phyloP scores from a whole-genome alignment of 805 yeast species.

The Hanseniaspora singularis region DNA sequence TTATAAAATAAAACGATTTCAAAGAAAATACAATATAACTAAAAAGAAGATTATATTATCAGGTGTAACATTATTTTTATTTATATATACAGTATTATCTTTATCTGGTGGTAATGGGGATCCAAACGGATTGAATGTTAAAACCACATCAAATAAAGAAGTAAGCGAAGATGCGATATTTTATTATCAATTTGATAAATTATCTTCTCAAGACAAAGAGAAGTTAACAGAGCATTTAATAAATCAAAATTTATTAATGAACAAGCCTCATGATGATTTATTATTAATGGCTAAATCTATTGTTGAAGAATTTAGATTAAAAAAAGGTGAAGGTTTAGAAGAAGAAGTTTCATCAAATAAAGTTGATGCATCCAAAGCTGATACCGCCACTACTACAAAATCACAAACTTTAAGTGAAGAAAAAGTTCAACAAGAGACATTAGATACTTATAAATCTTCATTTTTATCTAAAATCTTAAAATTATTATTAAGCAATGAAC shows the following conservation, averaged over 20 bases:
- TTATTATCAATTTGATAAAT: background rate
- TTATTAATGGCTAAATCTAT: slow-evolving; percentile 5
- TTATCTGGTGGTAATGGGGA: too few species aligned
- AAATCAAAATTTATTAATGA: slow-evolving; percentile 7
- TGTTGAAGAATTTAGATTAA: background rate
- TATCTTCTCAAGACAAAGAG: slow-evolving; percentile 3
- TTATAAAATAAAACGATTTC: background rate
- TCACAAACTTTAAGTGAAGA: background rate
- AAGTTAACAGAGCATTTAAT: background rate
- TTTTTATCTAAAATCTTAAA: slow-evolving; percentile 5
- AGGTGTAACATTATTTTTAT: background rate
- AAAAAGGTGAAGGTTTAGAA: background rate
- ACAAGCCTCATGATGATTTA: slow-evolving; percentile 4
- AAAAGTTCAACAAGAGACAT: background rate
- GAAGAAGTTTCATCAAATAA: background rate
- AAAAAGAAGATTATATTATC: background rate
- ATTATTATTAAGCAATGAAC: slow-evolving; percentile 3
- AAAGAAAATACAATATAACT: background rate
- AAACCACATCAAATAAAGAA: too few species aligned
- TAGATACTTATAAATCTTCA: background rate
- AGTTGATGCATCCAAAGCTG: background rate
- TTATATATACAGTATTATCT: too few species aligned
- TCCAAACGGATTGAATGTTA: too few species aligned
- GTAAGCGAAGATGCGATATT: too few species aligned
- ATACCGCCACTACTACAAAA: background rate